Evolutionary conservation across 2,329 filamentous ascomycete genomes (phyloP), one percentile per base, ranked within the genome.

Genomic region (Ophiostoma sp.): DNA sequence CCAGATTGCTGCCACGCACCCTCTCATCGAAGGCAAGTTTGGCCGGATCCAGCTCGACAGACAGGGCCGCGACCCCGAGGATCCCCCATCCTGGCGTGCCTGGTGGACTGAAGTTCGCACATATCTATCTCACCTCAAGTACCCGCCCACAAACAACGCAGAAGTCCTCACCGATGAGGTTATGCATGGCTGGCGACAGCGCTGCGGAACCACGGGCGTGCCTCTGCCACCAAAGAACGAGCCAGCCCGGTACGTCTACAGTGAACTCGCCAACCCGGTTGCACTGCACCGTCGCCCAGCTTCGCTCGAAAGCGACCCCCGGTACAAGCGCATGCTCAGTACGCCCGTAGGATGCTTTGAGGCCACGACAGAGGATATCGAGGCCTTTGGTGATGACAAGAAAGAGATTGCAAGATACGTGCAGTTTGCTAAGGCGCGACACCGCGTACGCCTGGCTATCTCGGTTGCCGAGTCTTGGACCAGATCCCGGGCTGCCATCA

Each of bases 61-160:
- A 16, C 49, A 52, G 49, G 49, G n/a, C 49, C 49, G 49, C 49
- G 16, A 16, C n/a, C n/a, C 16, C n/a, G 16, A 52, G 16, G 49
- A 52, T 52, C 49, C 49, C 16, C 49, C 49, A 16, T 52, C 49
- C 49, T 52, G 49, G 49, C 49, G 49, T 16, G n/a, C 49, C n/a
- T 52, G 49, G 49, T 52, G 49, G 49, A 6, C 49, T 18, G 49
- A 52, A 52, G 9, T 52, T 18, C 49, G 49, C 5, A 16, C 49
- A 16, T 7, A n/a, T 5, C 49, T 16, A 7, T 14, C 49, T 3
- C n/a, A 52, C 6, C n/a, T 52, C 8, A 52, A 18, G n/a, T 6
- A 27, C 49, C n/a, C 14, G 7, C 45, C 11, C 14, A 18, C 16
- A 47, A 9, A 52, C 1, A 6, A 52, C n/a, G 14, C 49, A 7